Evolutionary conservation across 352 stramenopile species (phyloP), one percentile per base, ranked within the genome.

Genomic region (Globisporangium cederbergense): DNA sequence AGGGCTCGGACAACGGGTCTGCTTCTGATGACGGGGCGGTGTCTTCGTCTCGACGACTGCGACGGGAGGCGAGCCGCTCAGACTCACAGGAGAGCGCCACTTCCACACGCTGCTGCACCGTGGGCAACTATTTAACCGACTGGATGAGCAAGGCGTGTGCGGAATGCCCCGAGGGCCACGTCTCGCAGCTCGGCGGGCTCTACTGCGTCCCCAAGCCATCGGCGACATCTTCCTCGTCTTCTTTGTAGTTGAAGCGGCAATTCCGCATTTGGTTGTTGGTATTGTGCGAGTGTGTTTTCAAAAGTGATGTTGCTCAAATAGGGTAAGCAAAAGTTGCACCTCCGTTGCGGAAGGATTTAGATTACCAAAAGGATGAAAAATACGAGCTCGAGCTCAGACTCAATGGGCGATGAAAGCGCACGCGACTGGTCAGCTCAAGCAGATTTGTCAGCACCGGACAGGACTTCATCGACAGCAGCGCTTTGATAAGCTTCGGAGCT

Each of bases 111-210:
- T 58, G 30, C 51, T 58, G 28, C 9, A 18, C 9, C 13, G 18
- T 58, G 10, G 51, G 9, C 18, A 58, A 18, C 28, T 40, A 58
- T 28, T 22, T 58, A 28, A 43, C 51, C 30, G 30, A 40, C 16
- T 58, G 30, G 18, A 43, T 20, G 9, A 56, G 50, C 3, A 20
- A 20, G 36, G 3, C 28, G 16, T 40, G 50, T 8, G 28, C 50
- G 10, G 50, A 38, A 25, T 56, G 28, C 3, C 25, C 13, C 28
- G 51, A 43, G n/a, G 51, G 30, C 5, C 30, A 58, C 14, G 11
- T 22, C 30, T 42, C 51, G 51, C 30, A 58, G 51, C 51, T 58
- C 51, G 18, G 51, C 3, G 30, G 30, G 30, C 51, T 58, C 3
- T 56, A 58, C 18, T 43, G 51, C 51, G 18, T 42, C 8, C 36